Evolutionary conservation across 257 asterid genomes (phyloP).

Genomic region (Handroanthus guayacan): DNA sequence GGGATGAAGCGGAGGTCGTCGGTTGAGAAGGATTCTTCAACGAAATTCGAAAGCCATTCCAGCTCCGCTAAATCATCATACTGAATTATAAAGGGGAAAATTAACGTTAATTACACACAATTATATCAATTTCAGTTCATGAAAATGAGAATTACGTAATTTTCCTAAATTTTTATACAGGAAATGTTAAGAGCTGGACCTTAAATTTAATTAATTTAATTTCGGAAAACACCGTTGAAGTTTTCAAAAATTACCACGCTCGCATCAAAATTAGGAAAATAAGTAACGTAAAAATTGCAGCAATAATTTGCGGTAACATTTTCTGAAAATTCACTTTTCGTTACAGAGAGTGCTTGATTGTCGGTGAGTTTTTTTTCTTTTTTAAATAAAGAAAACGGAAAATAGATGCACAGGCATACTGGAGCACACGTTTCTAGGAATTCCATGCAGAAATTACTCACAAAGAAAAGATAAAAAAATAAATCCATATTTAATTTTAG

Average conservation of each 20-base stretch:
- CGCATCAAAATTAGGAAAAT: constrained; percentile 2
- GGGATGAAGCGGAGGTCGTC: constrained; percentile 73
- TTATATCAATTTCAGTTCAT: not conserved
- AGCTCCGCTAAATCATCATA: constrained; percentile 93
- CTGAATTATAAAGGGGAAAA: constrained; percentile 45
- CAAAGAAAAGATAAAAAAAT: not conserved
- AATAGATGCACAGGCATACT: constrained; percentile 29
- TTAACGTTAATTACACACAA: constrained; percentile 15
- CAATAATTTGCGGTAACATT: constrained; percentile 15
- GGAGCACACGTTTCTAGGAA: constrained; percentile 47
- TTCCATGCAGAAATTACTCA: constrained; percentile 43
- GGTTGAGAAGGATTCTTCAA: constrained; percentile 94
- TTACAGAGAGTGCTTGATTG: constrained; percentile 23
- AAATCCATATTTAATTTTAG: not conserved
- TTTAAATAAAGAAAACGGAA: not conserved
- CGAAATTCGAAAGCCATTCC: constrained; percentile 98
- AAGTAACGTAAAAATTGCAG: not conserved
- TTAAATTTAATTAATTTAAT: not conserved
- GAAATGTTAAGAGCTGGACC: not conserved
- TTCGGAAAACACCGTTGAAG: not conserved
- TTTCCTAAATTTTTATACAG: not conserved
- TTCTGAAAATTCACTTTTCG: constrained; percentile 31
- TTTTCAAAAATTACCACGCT: constrained; percentile 11
- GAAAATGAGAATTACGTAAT: not conserved
- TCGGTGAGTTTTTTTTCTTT: constrained; percentile 37